Evolutionary conservation across 164 flowering plant genomes (phyloP).

Genomic region (Piper longum): DNA sequence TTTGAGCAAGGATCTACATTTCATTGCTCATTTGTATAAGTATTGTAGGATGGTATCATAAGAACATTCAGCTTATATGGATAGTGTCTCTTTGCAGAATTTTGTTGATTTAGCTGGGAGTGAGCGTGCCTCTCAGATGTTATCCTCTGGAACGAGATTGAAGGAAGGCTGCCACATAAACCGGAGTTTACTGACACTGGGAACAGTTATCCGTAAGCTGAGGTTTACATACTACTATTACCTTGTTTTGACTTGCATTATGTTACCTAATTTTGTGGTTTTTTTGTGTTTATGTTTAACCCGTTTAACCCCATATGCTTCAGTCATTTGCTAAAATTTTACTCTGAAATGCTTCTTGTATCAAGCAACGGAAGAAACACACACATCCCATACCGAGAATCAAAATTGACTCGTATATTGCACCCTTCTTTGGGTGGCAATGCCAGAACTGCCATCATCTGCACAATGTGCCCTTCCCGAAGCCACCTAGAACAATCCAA

Average conservation of each 20-base stretch:
- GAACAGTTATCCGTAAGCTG: slow-evolving; percentile 87
- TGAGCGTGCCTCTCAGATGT: slow-evolving; percentile 90
- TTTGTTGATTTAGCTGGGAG: slow-evolving; percentile 99
- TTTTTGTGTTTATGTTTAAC: neutral
- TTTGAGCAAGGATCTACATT: neutral
- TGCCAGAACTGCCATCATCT: slow-evolving; percentile 88
- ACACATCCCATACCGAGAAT: slow-evolving; percentile 82
- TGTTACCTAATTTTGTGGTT: neutral
- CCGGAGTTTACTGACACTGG: slow-evolving; percentile 83
- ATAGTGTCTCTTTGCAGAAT: slow-evolving; percentile 27
- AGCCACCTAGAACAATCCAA: slow-evolving; percentile 88
- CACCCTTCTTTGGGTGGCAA: slow-evolving; percentile 88
- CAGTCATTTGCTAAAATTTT: neutral
- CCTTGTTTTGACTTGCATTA: neutral
- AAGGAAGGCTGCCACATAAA: slow-evolving; percentile 98
- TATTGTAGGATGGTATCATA: neutral
- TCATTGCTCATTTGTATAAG: neutral
- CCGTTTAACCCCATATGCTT: neutral
- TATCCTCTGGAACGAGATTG: slow-evolving; percentile 67
- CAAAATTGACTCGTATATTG: slow-evolving; percentile 88
- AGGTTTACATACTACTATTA: slow-evolving; percentile 30
- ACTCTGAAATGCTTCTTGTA: neutral
- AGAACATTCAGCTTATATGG: neutral
- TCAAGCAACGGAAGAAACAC: slow-evolving; percentile 81
- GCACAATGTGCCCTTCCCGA: slow-evolving; percentile 89